Conservation (phyloP, 768 basidiomycete species). For the Cyclocybe cylindracea region DNA sequence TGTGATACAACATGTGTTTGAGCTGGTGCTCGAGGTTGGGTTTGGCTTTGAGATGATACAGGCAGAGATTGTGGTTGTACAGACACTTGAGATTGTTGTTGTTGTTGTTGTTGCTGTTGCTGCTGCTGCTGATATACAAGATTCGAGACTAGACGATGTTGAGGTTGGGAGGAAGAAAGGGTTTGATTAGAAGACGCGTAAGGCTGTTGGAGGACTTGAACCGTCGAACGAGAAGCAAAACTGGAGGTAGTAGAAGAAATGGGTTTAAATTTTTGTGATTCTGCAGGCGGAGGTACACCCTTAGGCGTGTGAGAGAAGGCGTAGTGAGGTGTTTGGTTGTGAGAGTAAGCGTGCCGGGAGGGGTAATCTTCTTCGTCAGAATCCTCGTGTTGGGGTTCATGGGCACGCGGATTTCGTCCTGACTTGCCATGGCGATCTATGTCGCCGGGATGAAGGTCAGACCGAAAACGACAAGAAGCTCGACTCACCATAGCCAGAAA, state of each 20-base stretch:
- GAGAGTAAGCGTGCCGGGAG: slow-evolving; percentile 11
- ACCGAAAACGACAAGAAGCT: background rate
- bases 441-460: background rate
- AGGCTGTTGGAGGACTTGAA: too few species aligned
- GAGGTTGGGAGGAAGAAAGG: too few species aligned
- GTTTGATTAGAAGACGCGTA: too few species aligned
- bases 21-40: background rate
- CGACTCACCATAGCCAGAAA: background rate
- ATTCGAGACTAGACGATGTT: too few species aligned
- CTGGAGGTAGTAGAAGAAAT: background rate
- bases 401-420: slow-evolving; percentile 1
- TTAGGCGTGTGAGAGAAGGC: slow-evolving; percentile 15
- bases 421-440: background rate
- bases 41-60: background rate
- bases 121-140: background rate
- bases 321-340: slow-evolving; percentile 7
- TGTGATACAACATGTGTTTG: background rate
- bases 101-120: background rate
- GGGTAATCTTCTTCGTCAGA: slow-evolving; percentile 9
- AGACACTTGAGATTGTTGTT: background rate
- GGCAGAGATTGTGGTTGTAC: background rate
- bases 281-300: slow-evolving; percentile 7
- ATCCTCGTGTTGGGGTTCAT: slow-evolving; percentile 9
- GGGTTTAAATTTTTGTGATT: background rate
- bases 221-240: background rate